phyloP scores from a whole-genome alignment of 176 grass and related monocot genomes.

The Aegilops longissima region DNA sequence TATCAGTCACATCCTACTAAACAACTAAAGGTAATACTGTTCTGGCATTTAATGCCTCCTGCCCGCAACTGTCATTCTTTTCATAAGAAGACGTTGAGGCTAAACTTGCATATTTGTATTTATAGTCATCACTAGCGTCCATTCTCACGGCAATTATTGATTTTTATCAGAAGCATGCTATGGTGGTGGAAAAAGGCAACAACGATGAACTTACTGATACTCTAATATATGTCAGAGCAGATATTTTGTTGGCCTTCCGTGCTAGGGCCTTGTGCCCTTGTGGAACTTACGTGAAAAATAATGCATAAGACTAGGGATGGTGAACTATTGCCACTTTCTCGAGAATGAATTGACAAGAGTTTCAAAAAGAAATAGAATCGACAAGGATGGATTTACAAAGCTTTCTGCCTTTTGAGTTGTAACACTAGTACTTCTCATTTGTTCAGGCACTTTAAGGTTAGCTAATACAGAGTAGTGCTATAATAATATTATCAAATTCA shows the following conservation, averaged over 20 bases:
- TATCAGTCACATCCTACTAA: not conserved
- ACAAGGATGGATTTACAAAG: not conserved
- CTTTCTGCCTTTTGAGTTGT: slow-evolving; percentile 13
- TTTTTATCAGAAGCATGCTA: not conserved
- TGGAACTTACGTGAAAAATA: not conserved
- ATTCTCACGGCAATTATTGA: not conserved
- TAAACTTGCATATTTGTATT: not conserved
- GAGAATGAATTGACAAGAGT: too few species aligned
- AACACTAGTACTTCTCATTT: not conserved
- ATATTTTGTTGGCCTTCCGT: not conserved
- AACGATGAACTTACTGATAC: not conserved
- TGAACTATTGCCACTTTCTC: not conserved
- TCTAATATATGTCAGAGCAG: not conserved
- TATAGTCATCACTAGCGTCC: not conserved
- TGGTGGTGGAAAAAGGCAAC: not conserved
- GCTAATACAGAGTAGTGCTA: not conserved
- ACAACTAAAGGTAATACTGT: not conserved
- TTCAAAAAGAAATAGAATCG: not conserved
- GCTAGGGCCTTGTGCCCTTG: not conserved
- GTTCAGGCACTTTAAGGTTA: not conserved
- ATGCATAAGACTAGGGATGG: not conserved
- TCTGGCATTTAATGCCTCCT: not conserved
- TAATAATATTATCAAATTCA: not conserved
- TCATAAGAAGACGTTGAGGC: not conserved
- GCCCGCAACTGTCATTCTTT: not conserved